Base-by-base conservation (phyloP, 139 green algal genomes). In the Picocystis salinarum region DNA sequence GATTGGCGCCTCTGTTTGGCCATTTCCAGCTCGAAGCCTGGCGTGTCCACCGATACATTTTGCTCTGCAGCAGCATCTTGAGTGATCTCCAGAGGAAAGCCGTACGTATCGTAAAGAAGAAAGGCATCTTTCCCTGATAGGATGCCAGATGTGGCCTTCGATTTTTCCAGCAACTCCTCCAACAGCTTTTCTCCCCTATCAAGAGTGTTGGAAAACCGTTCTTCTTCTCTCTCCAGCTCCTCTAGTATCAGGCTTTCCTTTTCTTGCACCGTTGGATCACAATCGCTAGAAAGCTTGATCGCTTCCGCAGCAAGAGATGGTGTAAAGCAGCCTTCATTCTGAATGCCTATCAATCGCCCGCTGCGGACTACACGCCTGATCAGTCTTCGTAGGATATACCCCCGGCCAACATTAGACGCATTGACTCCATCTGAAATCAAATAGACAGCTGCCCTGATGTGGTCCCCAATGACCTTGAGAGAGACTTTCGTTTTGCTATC, bases 11-110 rank as follows among this genome's bases (percentile, higher is more conserved):
- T 52, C 66, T 87, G 76, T 23, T 48, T 50, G 4, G 33, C 55
- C 55, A 63, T 63, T 51, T 63, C 50, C 2, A 0, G 12, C 22
- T 56, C 15, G 44, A 62, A 62, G 17, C 54, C 54, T 15, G 33
- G 52, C 40, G 68, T 44, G 48, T 71, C 62, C 39, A 71, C 62
- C 23, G 27, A 41, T 6, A 67, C 56, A 27, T 45, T 56, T 23
- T 28, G 13, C 57, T 66, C 55, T 28, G 22, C 18, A 17, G 45
- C 56, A 11, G 15, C 9, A 45, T 74, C 67, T 24, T 50, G 45
- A 7, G 80, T 92, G 42, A 90, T 69, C 62, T 92, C 80, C 39
- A 88, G 58, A 0, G 80, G 80, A 57, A 92, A 90, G 6, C 80
- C 80, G 30, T 76, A 90, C 7, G 70, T 82, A 58, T 92, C 80